phyloP scores from a whole-genome alignment of 352 stramenopile species.

The Detonula confervacea region DNA sequence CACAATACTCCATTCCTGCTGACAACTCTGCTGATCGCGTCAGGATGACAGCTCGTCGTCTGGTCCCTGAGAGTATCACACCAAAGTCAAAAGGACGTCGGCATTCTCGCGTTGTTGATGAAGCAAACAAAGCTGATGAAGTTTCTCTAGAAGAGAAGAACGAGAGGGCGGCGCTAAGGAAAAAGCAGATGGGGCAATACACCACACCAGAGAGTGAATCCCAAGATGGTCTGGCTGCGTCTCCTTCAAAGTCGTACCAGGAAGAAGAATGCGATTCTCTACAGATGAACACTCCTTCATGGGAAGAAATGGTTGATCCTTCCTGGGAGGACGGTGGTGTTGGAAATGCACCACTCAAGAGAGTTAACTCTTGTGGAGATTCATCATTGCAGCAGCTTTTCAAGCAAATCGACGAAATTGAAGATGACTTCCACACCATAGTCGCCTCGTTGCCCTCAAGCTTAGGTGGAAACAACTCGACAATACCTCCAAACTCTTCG shows the following conservation, averaged over 20 bases:
- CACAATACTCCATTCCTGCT: too few relatives aligned
- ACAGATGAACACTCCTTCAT: too few relatives aligned
- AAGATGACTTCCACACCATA: slow-evolving; percentile 62
- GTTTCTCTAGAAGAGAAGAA: background rate
- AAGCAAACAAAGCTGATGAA: background rate
- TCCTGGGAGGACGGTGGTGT: slow-evolving; percentile 46
- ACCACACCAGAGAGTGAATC: too few relatives aligned
- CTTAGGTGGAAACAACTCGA: too few relatives aligned
- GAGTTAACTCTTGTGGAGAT: slow-evolving; percentile 43
- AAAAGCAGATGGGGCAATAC: background rate
- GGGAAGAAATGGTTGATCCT: slow-evolving; percentile 24
- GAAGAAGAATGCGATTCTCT: too few relatives aligned
- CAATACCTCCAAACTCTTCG: too few relatives aligned
- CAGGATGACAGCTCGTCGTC: background rate
- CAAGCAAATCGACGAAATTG: slow-evolving; percentile 62
- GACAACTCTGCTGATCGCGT: slow-evolving; percentile 1
- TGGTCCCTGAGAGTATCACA: slow-evolving; percentile 15
- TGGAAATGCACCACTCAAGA: slow-evolving; percentile 32
- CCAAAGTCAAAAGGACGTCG: slow-evolving; percentile 22
- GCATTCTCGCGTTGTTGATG: background rate
- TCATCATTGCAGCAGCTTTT: slow-evolving; percentile 54
- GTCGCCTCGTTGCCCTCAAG: slow-evolving; percentile 55
- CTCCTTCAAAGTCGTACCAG: slow-evolving; percentile 3
- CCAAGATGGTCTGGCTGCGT: too few relatives aligned
- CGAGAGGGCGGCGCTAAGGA: background rate